These are phyloP conservation scores for Avena eriantha DNA, from an alignment of 176 grass and related monocot genomes.

Conservation along the genomic window DNA sequence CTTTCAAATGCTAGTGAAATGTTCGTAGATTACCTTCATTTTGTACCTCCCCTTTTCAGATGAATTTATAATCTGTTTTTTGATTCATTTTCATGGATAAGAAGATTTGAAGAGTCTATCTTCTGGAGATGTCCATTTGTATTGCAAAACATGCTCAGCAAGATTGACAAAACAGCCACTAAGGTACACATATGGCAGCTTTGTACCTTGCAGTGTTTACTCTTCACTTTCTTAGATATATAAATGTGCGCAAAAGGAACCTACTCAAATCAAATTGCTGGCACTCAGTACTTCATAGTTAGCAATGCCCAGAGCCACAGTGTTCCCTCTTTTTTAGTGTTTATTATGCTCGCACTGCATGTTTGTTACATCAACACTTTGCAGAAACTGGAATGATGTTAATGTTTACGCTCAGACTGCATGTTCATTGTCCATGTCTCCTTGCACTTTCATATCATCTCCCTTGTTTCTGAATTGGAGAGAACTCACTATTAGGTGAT, in stretches of 20 bases:
- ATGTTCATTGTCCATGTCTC: neutral
- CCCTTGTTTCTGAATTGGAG: conserved; percentile 7
- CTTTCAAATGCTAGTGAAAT: neutral
- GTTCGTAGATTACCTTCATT: neutral
- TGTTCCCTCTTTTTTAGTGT: neutral
- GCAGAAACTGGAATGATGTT: neutral
- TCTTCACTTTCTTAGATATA: neutral
- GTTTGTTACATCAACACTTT: neutral
- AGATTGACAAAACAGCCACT: conserved; percentile 79
- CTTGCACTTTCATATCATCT: conserved; percentile 2
- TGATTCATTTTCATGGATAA: conserved; percentile 19
- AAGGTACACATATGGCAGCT: conserved; percentile 44
- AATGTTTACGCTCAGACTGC: neutral
- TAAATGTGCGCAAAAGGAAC: neutral
- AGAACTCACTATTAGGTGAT: conserved; percentile 1
- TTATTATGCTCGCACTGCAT: neutral
- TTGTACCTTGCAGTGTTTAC: neutral
- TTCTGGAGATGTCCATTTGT: conserved; percentile 62
- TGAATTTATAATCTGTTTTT: conserved; percentile 4
- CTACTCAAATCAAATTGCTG: conserved; percentile 24
- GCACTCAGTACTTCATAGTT: neutral
- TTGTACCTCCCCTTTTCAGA: conserved; percentile 16
- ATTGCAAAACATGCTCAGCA: conserved; percentile 76
- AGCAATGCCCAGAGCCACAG: too few species aligned
- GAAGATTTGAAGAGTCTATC: conserved; percentile 73